Percentiles rank a stretch among this genome's conserved stretches.
phyloP scores from a whole-genome alignment of 148 eudicot species.

The Rhododendron vialii region DNA sequence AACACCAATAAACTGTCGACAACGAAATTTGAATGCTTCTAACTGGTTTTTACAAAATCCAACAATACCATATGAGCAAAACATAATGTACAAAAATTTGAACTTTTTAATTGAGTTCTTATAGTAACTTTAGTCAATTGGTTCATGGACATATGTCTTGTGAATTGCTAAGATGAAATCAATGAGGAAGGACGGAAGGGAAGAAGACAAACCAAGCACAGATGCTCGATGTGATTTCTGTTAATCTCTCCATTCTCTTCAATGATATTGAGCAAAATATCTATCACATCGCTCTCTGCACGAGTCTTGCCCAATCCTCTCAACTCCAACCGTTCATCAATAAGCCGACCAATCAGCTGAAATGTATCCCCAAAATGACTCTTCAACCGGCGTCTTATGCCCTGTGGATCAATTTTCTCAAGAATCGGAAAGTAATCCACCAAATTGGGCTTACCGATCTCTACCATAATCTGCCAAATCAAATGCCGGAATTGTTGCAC shows the following conservation, averaged over 20 bases:
- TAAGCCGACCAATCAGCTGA: background rate
- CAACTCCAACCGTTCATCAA: constrained; percentile 7
- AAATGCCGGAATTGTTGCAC: background rate
- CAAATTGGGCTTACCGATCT: constrained; percentile 10
- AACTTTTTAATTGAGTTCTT: no score
- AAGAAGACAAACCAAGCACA: constrained; percentile 11
- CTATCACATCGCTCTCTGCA: constrained; percentile 15
- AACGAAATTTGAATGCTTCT: no score
- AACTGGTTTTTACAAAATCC: no score
- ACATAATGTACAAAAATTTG: no score
- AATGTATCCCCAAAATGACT: constrained; percentile 1
- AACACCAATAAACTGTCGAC: background rate
- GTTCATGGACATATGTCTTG: background rate
- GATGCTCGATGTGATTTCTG: constrained; percentile 10
- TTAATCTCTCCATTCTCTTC: constrained; percentile 9
- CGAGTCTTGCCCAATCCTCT: background rate
- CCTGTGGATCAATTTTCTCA: background rate
- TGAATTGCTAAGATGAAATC: background rate
- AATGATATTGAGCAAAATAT: constrained; percentile 9
- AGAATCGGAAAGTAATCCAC: constrained; percentile 15
- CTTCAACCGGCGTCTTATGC: background rate
- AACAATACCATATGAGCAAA: background rate
- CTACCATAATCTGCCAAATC: background rate
- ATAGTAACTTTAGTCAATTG: no score
- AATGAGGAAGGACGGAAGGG: background rate